phyloP scores from a whole-genome alignment of 345 rosid genomes.

The Raphanus sativus region DNA sequence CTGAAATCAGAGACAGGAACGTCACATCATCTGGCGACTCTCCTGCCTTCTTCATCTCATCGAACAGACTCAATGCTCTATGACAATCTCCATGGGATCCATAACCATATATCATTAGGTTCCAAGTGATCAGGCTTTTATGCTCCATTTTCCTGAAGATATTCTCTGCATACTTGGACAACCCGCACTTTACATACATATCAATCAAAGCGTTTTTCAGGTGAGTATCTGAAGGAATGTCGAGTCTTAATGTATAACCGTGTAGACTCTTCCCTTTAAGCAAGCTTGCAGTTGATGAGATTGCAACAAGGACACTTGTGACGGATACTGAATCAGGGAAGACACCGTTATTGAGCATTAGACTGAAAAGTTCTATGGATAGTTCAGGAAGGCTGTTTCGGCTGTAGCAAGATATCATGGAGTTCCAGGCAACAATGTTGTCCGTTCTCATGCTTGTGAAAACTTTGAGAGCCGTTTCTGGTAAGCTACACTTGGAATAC shows the following conservation, averaged over 20 bases:
- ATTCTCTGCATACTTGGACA: conserved; percentile 47
- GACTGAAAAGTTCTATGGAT: conserved; percentile 50
- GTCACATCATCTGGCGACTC: conserved; percentile 63
- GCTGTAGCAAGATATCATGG: conserved; percentile 69
- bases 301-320: conserved; percentile 66
- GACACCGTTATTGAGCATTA: conserved; percentile 43
- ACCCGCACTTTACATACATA: conserved; percentile 82
- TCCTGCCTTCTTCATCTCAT: conserved; percentile 59
- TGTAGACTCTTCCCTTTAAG: conserved; percentile 65
- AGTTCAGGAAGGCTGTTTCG: conserved; percentile 59
- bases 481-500: conserved; percentile 70
- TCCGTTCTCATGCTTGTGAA: conserved; percentile 53
- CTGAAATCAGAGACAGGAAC: conserved; percentile 65
- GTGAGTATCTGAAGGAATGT: conserved; percentile 50
- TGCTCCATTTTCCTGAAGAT: conserved; percentile 52
- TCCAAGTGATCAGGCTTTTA: conserved; percentile 68
- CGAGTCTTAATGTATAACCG: conserved; percentile 56
- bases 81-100: conserved; percentile 69
- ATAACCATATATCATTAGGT: conserved; percentile 72
- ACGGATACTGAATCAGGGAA: conserved; percentile 63
- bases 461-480: conserved; percentile 53
- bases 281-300: conserved; percentile 63
- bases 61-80: conserved; percentile 51
- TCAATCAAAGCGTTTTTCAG: conserved; percentile 72
- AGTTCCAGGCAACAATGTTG: conserved; percentile 75